These are phyloP conservation scores for Colletotrichum sp. DNA, from an alignment of 2,329 filamentous ascomycete species.

Conservation along the genomic window DNA sequence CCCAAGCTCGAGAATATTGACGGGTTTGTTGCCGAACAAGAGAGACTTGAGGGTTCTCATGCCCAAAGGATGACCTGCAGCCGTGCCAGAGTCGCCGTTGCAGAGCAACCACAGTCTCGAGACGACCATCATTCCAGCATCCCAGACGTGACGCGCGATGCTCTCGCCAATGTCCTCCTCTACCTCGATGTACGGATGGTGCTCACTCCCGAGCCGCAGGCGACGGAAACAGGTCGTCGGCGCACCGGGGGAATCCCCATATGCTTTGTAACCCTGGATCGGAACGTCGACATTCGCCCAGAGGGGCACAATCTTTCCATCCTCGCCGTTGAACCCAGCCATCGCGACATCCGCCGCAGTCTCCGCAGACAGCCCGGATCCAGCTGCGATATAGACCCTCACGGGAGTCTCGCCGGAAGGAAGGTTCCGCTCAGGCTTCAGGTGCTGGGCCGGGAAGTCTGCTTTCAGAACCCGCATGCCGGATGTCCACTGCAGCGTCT, in stretches of 20 bases:
- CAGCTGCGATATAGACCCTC: not conserved
- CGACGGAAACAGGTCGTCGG: constrained; percentile 34
- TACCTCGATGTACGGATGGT: constrained; percentile 41
- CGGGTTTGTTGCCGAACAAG: constrained; percentile 27
- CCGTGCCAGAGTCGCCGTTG: constrained; percentile 6
- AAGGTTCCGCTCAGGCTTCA: not conserved
- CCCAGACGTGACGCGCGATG: constrained; percentile 66
- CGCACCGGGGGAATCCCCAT: not conserved
- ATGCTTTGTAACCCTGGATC: not conserved
- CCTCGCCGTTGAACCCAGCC: constrained; percentile 14
- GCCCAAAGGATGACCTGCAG: not conserved
- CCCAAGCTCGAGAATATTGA: constrained; percentile 60
- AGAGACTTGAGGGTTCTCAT: constrained; percentile 24
- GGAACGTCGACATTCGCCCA: constrained; percentile 38
- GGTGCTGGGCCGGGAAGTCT: constrained; percentile 25
- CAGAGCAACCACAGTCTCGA: constrained; percentile 31
- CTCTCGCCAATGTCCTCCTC: constrained; percentile 65
- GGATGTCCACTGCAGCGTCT: constrained; percentile 31
- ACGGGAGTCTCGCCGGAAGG: not conserved
- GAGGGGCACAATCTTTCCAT: constrained; percentile 49
- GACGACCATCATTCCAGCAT: constrained; percentile 56
- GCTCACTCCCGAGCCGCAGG: constrained; percentile 29
- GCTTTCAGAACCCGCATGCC: constrained; percentile 42
- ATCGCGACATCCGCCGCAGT: not conserved
- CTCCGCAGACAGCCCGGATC: not conserved